Evolutionary conservation across 1,284 basidiomycete species (phyloP).

Genomic region (Mycena citricolor): DNA sequence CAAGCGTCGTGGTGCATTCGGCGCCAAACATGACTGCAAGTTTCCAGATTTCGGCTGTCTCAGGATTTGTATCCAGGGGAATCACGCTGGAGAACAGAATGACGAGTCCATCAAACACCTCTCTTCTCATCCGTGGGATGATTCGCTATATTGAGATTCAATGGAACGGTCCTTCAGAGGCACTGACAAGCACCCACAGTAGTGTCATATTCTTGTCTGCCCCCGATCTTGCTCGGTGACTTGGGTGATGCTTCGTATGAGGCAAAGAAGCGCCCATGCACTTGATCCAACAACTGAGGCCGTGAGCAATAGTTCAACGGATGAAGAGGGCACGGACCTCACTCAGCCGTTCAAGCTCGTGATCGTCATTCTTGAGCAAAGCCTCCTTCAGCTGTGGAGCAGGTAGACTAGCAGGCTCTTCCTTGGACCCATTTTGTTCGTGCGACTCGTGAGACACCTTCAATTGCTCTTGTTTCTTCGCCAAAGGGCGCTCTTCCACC

Average conservation of each 20-base stretch:
- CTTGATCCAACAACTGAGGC: conserved; percentile 68
- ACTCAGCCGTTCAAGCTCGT: conserved; percentile 78
- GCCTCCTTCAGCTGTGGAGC: conserved; percentile 53
- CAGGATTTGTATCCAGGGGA: conserved; percentile 78
- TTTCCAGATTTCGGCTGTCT: conserved; percentile 86
- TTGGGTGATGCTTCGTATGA: conserved; percentile 51
- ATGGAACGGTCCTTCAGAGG: too few species aligned
- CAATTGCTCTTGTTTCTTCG: conserved; percentile 83
- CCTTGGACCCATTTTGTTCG: conserved; percentile 13
- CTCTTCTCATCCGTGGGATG: conserved; percentile 77
- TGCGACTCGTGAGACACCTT: conserved; percentile 38
- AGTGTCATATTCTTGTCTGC: too few species aligned
- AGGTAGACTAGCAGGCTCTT: conserved; percentile 16
- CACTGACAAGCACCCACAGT: conserved; percentile 47
- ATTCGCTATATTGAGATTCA: conserved; percentile 72
- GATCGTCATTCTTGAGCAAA: conserved; percentile 84
- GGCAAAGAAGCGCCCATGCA: conserved; percentile 77
- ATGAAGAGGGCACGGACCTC: conserved; percentile 46
- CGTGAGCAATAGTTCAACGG: conserved; percentile 11
- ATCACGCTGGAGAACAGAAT: conserved; percentile 94
- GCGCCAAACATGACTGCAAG: conserved; percentile 90
- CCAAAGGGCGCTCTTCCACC: conserved; percentile 82
- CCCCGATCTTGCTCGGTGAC: conserved; percentile 34
- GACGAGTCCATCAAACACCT: conserved; percentile 75
- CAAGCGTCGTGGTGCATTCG: conserved; percentile 69